Percentiles rank a stretch among this genome's conserved stretches.
Evolutionary conservation across 2,329 filamentous ascomycete species (phyloP).

Genomic region (Talaromyces verruculosus): DNA sequence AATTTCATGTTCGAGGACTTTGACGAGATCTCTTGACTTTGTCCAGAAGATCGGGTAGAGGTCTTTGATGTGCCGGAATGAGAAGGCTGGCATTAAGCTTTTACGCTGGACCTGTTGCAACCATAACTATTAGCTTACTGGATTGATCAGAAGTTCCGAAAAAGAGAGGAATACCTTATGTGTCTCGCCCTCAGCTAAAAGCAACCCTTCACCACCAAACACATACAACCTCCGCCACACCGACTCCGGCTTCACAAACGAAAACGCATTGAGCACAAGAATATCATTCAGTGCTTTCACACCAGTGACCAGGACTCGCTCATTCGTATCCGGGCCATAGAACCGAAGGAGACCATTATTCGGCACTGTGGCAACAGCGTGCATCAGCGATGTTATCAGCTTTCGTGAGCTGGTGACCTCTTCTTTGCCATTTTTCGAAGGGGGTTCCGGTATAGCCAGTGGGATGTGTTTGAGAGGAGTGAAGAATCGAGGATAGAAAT

Average conservation of each 20-base stretch:
- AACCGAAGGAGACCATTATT: slow-evolving; percentile 71
- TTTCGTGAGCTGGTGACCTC: slow-evolving; percentile 1
- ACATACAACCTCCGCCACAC: slow-evolving; percentile 44
- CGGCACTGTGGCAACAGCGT: slow-evolving; percentile 60
- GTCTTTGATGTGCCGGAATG: slow-evolving; percentile 81
- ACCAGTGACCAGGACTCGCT: slow-evolving; percentile 61
- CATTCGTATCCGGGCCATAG: slow-evolving; percentile 60
- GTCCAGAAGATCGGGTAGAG: slow-evolving; percentile 82
- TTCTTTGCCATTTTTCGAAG: neutral
- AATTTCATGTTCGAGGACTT: slow-evolving; percentile 56
- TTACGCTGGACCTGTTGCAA: slow-evolving; percentile 61
- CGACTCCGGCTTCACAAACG: slow-evolving; percentile 64
- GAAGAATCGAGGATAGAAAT: slow-evolving; percentile 60
- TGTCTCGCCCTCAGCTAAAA: slow-evolving; percentile 86
- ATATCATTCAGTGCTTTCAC: slow-evolving; percentile 69
- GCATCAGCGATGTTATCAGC: slow-evolving; percentile 29
- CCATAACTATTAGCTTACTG: neutral
- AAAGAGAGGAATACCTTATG: slow-evolving; percentile 59
- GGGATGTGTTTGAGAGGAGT: slow-evolving; percentile 61
- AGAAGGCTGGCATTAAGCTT: slow-evolving; percentile 78
- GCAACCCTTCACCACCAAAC: slow-evolving; percentile 45
- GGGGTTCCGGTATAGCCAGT: neutral
- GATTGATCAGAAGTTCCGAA: neutral
- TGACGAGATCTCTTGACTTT: slow-evolving; percentile 69
- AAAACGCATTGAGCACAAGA: slow-evolving; percentile 66